Base-by-base conservation (phyloP, 306 rosid genomes). In the Quercus engelmannii region DNA sequence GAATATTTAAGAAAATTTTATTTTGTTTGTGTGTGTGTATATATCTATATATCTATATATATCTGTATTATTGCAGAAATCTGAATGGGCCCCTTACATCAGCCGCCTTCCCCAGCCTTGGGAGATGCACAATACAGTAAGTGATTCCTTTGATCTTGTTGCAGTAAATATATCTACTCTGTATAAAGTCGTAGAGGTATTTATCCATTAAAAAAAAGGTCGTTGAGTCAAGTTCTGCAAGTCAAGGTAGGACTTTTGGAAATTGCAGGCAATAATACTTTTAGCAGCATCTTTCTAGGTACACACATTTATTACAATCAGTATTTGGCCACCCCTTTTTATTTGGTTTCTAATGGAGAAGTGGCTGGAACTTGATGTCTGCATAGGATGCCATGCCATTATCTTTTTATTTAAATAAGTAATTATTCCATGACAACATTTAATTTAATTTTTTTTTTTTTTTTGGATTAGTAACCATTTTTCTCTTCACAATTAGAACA, bases 71-170 rank as follows among this genome's bases (percentile, higher is more conserved):
- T 81, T 75, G 76, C 76, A 91, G 95, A 86, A 65, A 64, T 93
- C 97, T 20, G 87, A 85, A 19, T 93, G 98, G 95, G 79, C 84
- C 62, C 92, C 93, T 74, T 93, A 90, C 75, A 78, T 91, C 74
- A 81, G 81, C 76, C 57, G 87, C 68, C 92, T 93, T 89, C 97
- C 97, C 10, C 80, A 41, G 38, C 84, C 43, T 0, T 69, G 51
- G 21, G 82, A 86, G 81, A 86, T 89, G 85, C 97, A 93, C 79
- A 91, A 81, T 87, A 90, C 83, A 43, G 97, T 83, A 78, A 82
- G 89, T 91, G 73, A 76, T 79, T 2, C 58, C 54, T 55, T 21
- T 28, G 25, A 8, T 33, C 25, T 19, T 68, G 25, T 68, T 33
- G 52, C 51, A 68, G n/a, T 8, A 19, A 18, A 35, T 9, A 33